phyloP scores from a whole-genome alignment of 345 rosid genomes.

The Raphanus raphanistrum region DNA sequence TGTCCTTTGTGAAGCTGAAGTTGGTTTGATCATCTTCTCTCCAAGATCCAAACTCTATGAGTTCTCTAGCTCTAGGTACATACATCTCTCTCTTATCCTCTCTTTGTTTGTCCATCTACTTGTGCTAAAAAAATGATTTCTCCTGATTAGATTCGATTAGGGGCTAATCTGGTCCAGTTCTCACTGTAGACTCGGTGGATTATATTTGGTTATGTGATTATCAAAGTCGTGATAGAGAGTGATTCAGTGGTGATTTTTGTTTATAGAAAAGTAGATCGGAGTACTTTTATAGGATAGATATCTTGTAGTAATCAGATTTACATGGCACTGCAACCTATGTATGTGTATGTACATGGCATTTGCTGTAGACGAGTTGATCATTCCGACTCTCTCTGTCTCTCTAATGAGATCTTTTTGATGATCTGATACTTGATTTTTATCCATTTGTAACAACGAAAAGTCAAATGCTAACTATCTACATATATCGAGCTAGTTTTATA shows the following conservation, averaged over 20 bases:
- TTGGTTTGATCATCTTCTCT: constrained; percentile 80
- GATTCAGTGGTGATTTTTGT: neutral
- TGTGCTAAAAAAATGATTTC: neutral
- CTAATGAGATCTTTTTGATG: constrained; percentile 27
- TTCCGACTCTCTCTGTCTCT: constrained; percentile 12
- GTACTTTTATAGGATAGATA: neutral
- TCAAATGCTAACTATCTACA: neutral
- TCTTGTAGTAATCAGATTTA: constrained; percentile 10
- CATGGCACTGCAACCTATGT: constrained; percentile 21
- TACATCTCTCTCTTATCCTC: neutral
- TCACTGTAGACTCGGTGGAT: neutral
- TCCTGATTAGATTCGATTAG: neutral
- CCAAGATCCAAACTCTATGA: constrained; percentile 74
- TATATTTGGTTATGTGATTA: neutral
- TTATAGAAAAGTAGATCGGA: constrained; percentile 11
- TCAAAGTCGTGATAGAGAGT: neutral
- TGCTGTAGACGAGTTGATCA: constrained; percentile 31
- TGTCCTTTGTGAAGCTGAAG: constrained; percentile 84
- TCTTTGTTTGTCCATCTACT: neutral
- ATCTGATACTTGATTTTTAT: constrained; percentile 9
- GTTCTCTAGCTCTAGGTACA: constrained; percentile 66
- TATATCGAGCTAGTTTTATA: neutral
- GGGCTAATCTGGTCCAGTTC: neutral
- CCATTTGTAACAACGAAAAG: constrained; percentile 15
- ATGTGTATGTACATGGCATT: neutral